These are phyloP conservation scores for Mycena epipterygia DNA, from an alignment of 768 basidiomycete genomes.

Conservation along the genomic window DNA sequence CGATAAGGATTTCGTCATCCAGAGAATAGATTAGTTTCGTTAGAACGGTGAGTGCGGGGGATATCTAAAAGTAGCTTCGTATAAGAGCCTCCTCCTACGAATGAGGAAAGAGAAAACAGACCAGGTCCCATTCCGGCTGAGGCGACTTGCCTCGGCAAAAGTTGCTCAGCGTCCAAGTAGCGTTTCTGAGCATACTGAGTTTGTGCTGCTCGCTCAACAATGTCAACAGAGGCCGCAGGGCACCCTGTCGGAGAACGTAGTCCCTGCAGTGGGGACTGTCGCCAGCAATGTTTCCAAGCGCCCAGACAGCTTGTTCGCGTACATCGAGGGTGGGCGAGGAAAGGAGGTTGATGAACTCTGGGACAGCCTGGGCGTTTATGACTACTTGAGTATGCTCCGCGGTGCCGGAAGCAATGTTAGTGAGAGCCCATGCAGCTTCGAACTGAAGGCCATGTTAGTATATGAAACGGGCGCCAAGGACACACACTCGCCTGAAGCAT, in stretches of 20 bases:
- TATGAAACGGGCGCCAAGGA: not conserved
- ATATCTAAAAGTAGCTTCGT: slow-evolving; percentile 73
- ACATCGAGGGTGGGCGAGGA: slow-evolving; percentile 97
- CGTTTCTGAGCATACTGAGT: slow-evolving; percentile 97
- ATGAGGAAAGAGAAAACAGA: slow-evolving; percentile 54
- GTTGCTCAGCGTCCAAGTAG: slow-evolving; percentile 99
- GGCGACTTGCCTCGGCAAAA: slow-evolving; percentile 99
- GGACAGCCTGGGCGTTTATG: slow-evolving; percentile 94
- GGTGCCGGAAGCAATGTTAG: slow-evolving; percentile 98
- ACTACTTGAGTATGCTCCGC: slow-evolving; percentile 99
- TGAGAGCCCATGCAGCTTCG: slow-evolving; percentile 98
- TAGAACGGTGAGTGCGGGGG: slow-evolving; percentile 95
- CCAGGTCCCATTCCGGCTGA: slow-evolving; percentile 98
- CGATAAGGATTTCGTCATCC: slow-evolving; percentile 99
- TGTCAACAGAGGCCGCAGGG: slow-evolving; percentile 90
- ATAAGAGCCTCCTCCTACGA: too few relatives aligned
- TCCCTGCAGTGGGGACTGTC: slow-evolving; percentile 98
- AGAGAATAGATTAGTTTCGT: slow-evolving; percentile 99
- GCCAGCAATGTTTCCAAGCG: slow-evolving; percentile 98
- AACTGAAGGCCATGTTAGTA: slow-evolving; percentile 65
- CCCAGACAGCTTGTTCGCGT: slow-evolving; percentile 99
- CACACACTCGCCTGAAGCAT: slow-evolving; percentile 80
- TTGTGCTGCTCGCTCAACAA: slow-evolving; percentile 97
- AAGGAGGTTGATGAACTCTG: slow-evolving; percentile 96
- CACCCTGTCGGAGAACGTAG: slow-evolving; percentile 94